These are phyloP conservation scores for Colletotrichum musae DNA, from an alignment of 2,329 filamentous ascomycete species.

Conservation along the genomic window DNA sequence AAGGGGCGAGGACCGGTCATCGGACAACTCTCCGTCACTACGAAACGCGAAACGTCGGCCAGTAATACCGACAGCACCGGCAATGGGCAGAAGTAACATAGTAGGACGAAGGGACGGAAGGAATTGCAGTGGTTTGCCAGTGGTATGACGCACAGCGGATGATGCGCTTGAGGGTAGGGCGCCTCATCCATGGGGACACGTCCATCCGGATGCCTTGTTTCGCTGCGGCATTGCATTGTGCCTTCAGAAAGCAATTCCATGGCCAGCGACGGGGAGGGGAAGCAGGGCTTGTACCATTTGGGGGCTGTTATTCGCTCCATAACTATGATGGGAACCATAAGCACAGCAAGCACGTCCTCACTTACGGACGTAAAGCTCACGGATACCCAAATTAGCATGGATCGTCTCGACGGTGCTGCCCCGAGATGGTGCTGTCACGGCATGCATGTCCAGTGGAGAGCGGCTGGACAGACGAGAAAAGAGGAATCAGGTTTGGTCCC, in stretches of 20 bases:
- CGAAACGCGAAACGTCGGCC: not conserved
- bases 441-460: conserved; percentile 13
- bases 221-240: conserved; percentile 12
- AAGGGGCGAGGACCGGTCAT: not conserved
- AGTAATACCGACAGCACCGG: not conserved
- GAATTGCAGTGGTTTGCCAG: not conserved
- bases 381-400: conserved; percentile 21
- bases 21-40: not conserved
- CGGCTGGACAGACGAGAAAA: conserved; percentile 27
- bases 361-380: conserved; percentile 28
- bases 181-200: conserved; percentile 1
- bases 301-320: conserved; percentile 29
- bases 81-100: not conserved
- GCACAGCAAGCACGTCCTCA: conserved; percentile 3
- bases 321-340: not conserved
- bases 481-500: conserved; percentile 24
- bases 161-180: conserved; percentile 1
- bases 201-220: conserved; percentile 4
- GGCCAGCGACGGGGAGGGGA: not conserved
- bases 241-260: conserved; percentile 15
- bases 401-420: conserved; percentile 21
- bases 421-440: conserved; percentile 26
- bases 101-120: not conserved
- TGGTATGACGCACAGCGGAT: not conserved
- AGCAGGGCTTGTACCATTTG: conserved; percentile 1